Evolutionary conservation across 345 rosid genomes (phyloP).

Genomic region (Diplotaxis tenuifolia): DNA sequence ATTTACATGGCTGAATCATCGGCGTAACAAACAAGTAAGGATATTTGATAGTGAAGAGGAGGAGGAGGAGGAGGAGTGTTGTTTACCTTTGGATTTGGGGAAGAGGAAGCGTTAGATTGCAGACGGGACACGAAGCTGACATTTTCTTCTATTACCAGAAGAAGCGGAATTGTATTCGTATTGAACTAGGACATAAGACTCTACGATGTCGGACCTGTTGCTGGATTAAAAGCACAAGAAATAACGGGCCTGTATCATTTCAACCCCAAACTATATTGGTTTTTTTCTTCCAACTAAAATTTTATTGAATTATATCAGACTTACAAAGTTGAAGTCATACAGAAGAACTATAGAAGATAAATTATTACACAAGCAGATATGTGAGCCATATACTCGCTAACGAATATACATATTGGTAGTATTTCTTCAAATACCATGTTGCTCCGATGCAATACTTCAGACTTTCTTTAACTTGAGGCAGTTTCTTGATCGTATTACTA

Average conservation of each 20-base stretch:
- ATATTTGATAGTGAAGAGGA: slow-evolving; percentile 2
- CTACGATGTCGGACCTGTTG: too few relatives aligned
- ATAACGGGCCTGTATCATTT: too few relatives aligned
- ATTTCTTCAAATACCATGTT: not conserved
- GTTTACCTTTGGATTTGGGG: slow-evolving; percentile 52
- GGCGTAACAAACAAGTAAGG: not conserved
- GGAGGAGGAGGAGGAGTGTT: not conserved
- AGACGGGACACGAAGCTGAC: slow-evolving; percentile 54
- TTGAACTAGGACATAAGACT: too few relatives aligned
- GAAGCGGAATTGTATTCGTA: not conserved
- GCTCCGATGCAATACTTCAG: not conserved
- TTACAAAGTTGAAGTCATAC: not conserved
- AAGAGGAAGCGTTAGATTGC: slow-evolving; percentile 44
- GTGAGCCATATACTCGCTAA: not conserved
- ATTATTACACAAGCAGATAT: not conserved
- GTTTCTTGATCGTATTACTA: not conserved
- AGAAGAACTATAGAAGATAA: not conserved
- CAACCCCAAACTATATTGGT: too few relatives aligned
- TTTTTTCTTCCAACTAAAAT: not conserved
- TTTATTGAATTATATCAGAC: not conserved
- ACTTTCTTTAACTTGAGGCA: not conserved
- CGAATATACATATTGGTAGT: not conserved
- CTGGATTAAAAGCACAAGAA: too few relatives aligned
- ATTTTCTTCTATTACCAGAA: slow-evolving; percentile 18
- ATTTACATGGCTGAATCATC: slow-evolving; percentile 59